phyloP scores from a whole-genome alignment of 2,329 filamentous ascomycete genomes.

The Xylaria sp. region DNA sequence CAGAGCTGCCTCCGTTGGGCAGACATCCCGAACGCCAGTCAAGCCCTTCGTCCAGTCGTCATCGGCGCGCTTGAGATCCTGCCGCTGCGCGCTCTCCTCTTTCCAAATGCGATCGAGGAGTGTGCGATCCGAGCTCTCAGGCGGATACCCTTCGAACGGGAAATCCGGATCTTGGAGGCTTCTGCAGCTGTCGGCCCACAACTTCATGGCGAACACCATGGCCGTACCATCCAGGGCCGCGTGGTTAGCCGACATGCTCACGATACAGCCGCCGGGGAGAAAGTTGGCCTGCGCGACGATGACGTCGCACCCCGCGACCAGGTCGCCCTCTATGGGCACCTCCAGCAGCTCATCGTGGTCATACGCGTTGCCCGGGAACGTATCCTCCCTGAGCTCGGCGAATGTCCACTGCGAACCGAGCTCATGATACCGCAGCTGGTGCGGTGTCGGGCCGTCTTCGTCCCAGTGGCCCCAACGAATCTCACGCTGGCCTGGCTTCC shows the following conservation, averaged over 20 bases:
- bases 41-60: neutral
- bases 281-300: conserved; percentile 42
- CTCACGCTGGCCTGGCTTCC: conserved; percentile 40
- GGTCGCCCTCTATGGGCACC: conserved; percentile 14
- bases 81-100: neutral
- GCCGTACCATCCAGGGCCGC: conserved; percentile 27
- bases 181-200: conserved; percentile 35
- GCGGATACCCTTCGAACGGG: neutral
- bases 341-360: conserved; percentile 30
- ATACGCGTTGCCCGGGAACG: conserved; percentile 38
- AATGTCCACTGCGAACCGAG: conserved; percentile 25
- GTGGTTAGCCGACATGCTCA: conserved; percentile 22
- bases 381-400: conserved; percentile 33
- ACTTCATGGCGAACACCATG: conserved; percentile 7
- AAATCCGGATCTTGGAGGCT: neutral
- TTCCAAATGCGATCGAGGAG: neutral
- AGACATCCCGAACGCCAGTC: neutral
- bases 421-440: conserved; percentile 53
- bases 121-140: neutral
- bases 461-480: conserved; percentile 29
- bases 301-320: conserved; percentile 12
- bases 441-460: conserved; percentile 39
- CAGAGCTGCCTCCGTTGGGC: neutral
- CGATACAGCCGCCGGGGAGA: conserved; percentile 35
- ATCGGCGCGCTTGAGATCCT: neutral